phyloP scores from a whole-genome alignment of 768 basidiomycete genomes.

The Hemileccinum rubropunctum region DNA sequence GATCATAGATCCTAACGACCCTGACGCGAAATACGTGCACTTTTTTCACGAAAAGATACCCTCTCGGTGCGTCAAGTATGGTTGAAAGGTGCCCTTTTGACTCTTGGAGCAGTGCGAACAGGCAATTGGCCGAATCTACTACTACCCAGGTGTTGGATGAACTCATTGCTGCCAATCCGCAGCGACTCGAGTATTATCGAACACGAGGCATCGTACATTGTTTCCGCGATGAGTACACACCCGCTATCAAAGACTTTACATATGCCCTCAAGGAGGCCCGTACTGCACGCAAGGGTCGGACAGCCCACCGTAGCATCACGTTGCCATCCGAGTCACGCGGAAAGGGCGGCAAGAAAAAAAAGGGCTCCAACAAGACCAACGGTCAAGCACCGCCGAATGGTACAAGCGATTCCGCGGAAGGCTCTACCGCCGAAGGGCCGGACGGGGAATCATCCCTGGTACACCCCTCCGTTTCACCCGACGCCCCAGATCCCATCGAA shows the following conservation, averaged over 20 bases:
- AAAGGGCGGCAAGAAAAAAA: conserved; percentile 56
- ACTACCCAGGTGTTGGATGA: conserved; percentile 76
- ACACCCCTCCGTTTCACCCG: conserved; percentile 73
- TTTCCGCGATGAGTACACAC: conserved; percentile 78
- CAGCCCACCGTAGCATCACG: conserved; percentile 47
- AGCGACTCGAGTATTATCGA: conserved; percentile 80
- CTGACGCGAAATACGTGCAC: conserved; percentile 84
- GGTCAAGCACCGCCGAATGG: conserved; percentile 71
- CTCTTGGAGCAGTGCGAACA: conserved; percentile 32
- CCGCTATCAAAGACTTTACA: conserved; percentile 79
- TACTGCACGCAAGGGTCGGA: conserved; percentile 61
- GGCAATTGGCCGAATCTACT: conserved; percentile 84
- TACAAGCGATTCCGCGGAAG: conserved; percentile 48
- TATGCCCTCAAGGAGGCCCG: conserved; percentile 77
- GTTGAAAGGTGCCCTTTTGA: conserved; percentile 8
- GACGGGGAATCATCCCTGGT: conserved; percentile 51
- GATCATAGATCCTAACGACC: conserved; percentile 63
- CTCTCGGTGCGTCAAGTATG: conserved; percentile 59
- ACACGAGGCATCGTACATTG: conserved; percentile 90
- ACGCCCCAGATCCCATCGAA: conserved; percentile 85
- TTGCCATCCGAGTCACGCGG: conserved; percentile 37
- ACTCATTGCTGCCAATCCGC: conserved; percentile 69
- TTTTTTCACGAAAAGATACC: conserved; percentile 97
- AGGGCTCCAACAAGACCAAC: conserved; percentile 44
- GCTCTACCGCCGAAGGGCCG: conserved; percentile 39